These are phyloP conservation scores for Erodium texanum DNA, from an alignment of 441 rosid species.

Conservation along the genomic window DNA sequence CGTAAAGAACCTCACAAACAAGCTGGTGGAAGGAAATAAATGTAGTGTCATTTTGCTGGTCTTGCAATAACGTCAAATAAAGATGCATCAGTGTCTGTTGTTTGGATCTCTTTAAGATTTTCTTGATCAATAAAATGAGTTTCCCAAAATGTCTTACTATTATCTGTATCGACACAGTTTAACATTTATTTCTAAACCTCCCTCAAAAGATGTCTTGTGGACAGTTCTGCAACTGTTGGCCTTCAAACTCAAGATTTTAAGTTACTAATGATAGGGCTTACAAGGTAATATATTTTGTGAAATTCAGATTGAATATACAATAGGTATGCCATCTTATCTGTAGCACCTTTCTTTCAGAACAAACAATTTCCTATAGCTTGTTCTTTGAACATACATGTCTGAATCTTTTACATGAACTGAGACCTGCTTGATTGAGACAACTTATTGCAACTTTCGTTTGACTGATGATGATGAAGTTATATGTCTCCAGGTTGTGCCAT, in stretches of 20 bases:
- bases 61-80: background rate
- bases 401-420: background rate
- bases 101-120: background rate
- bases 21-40: background rate
- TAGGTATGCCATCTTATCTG: background rate
- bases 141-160: background rate
- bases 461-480: background rate
- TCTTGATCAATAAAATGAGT: background rate
- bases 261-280: too few species aligned
- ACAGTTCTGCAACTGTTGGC: too few species aligned
- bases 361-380: background rate
- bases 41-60: background rate
- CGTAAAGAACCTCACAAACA: background rate
- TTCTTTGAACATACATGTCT: background rate
- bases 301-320: background rate
- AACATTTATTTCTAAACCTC: background rate
- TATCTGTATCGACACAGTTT: background rate
- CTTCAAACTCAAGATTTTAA: too few species aligned
- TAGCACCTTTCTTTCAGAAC: background rate
- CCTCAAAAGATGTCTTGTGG: too few species aligned
- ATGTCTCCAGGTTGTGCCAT: conserved; percentile 2
- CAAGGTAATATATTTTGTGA: too few species aligned
- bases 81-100: background rate
- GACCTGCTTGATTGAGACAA: background rate
- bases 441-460: background rate